A percentile compares a stretch with the other conserved stretches of the same genome.
Conservation (phyloP, 2,329 filamentous ascomycete genomes). For the Pseudogymnoascus sp. region DNA sequence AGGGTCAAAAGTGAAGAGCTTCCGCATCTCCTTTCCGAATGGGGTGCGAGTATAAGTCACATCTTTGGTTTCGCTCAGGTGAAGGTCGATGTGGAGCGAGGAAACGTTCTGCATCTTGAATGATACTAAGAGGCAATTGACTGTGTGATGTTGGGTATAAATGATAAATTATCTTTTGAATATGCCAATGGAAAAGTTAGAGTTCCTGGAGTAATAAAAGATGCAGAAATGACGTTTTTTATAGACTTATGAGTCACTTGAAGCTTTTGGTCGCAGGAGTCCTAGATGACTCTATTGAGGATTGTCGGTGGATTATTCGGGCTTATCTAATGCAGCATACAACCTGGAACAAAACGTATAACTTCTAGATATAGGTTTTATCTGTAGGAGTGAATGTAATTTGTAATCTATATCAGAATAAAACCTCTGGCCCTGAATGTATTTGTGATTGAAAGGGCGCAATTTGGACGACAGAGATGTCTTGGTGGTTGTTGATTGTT, state of each 20-base stretch:
- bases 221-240: neutral
- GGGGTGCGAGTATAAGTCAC: slow-evolving; percentile 20
- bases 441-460: neutral
- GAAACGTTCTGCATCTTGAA: slow-evolving; percentile 18
- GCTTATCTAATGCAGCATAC: neutral
- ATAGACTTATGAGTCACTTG: neutral
- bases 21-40: slow-evolving; percentile 28
- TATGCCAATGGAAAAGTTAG: neutral
- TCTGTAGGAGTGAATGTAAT: neutral
- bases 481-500: neutral
- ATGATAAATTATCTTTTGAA: neutral
- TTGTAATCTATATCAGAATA: neutral
- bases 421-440: neutral
- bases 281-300: neutral
- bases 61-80: slow-evolving; percentile 10
- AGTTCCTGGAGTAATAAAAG: neutral
- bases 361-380: neutral
- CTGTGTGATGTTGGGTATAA: neutral
- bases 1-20: slow-evolving; percentile 28
- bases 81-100: slow-evolving; percentile 4
- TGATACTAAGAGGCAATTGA: neutral
- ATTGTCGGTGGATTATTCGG: neutral
- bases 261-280: neutral
- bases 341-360: neutral
- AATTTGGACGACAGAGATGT: neutral